Evolutionary conservation across 352 stramenopile genomes (phyloP).

Genomic region (Detonula confervacea): DNA sequence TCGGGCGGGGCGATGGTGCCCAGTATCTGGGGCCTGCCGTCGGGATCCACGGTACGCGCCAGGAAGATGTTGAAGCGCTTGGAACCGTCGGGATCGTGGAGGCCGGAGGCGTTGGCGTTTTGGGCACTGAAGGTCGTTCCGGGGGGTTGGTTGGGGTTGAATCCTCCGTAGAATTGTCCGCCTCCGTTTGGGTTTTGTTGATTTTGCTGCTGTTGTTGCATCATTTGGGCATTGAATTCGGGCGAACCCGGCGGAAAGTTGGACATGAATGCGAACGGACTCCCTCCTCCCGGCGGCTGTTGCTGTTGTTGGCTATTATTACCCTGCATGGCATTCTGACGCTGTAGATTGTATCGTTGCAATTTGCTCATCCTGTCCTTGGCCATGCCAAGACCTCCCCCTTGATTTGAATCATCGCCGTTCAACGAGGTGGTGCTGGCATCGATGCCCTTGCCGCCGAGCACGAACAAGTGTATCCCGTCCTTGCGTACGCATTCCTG

Average conservation of each 20-base stretch:
- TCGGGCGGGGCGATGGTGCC: constrained; percentile 81
- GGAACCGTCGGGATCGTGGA: constrained; percentile 84
- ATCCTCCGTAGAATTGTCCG: neutral
- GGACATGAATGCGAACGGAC: constrained; percentile 63
- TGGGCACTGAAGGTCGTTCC: constrained; percentile 62
- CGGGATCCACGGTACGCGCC: constrained; percentile 67
- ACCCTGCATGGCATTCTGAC: no score
- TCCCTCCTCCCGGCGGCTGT: constrained; percentile 12
- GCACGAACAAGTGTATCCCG: constrained; percentile 76
- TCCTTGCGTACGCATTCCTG: constrained; percentile 71
- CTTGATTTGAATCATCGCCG: neutral
- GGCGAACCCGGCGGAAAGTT: constrained; percentile 55
- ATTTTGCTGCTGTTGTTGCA: constrained; percentile 25
- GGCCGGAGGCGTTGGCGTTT: constrained; percentile 81
- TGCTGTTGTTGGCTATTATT: no score
- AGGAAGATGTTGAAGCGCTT: constrained; percentile 86
- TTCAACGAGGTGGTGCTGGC: constrained; percentile 58
- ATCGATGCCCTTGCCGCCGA: constrained; percentile 81
- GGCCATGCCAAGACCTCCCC: neutral
- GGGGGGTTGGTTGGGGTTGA: constrained; percentile 16
- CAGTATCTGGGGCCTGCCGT: constrained; percentile 77
- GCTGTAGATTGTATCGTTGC: no score
- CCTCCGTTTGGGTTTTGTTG: neutral
- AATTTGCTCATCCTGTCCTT: constrained; percentile 20
- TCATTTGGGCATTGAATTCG: constrained; percentile 56